These are phyloP conservation scores for Fusarium nodosum DNA, from an alignment of 2,329 filamentous ascomycete species.

Conservation along the genomic window DNA sequence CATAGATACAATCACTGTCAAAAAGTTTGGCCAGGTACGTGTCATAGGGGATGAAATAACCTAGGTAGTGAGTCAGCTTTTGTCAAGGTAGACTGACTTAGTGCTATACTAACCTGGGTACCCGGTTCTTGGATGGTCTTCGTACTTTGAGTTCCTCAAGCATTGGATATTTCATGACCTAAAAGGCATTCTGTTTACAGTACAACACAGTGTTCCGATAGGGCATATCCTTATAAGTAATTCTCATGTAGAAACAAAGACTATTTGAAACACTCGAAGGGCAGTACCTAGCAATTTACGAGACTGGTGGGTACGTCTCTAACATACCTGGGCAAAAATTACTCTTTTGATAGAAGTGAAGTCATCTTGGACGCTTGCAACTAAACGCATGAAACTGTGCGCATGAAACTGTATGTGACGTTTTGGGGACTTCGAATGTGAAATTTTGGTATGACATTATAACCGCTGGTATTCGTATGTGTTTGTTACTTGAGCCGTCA, in stretches of 20 bases:
- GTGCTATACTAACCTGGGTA: no score
- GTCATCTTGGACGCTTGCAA: background rate
- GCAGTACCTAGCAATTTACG: background rate
- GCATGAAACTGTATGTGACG: no score
- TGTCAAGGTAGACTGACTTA: background rate
- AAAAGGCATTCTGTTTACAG: no score
- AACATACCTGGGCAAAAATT: background rate
- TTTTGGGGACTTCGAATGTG: background rate
- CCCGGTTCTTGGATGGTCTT: background rate
- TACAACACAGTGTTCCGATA: background rate
- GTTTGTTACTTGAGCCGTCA: constrained; percentile 36
- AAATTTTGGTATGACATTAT: constrained; percentile 18
- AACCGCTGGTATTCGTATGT: constrained; percentile 43
- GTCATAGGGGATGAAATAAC: background rate
- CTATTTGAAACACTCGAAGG: background rate
- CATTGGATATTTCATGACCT: no score
- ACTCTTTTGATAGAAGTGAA: background rate
- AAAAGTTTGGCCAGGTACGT: no score
- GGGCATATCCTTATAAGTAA: background rate
- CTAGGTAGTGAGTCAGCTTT: background rate
- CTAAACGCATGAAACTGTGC: no score
- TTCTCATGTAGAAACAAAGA: background rate
- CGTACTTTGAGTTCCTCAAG: no score
- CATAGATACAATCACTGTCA: background rate
- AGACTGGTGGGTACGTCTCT: background rate